phyloP scores from a whole-genome alignment of 148 eudicot species.

The Mesembryanthemum crystallinum region DNA sequence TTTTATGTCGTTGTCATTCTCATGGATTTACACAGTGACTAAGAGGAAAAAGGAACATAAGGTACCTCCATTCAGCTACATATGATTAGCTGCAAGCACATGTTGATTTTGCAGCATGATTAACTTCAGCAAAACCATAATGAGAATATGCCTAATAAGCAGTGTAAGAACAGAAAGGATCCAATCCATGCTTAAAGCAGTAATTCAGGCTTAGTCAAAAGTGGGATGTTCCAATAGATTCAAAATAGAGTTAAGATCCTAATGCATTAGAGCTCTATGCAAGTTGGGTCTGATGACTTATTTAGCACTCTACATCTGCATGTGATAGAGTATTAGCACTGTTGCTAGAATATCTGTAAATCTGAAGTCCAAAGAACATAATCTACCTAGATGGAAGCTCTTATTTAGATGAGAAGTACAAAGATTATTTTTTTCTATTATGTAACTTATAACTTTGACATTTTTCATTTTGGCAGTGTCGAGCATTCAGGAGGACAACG shows the following conservation, averaged over 20 bases:
- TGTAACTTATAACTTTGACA: neutral
- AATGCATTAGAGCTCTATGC: neutral
- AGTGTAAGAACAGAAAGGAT: neutral
- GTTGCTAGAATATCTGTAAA: neutral
- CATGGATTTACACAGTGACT: neutral
- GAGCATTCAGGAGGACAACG: slow-evolving; percentile 97
- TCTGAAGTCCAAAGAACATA: neutral
- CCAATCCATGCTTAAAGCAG: neutral
- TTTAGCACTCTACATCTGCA: neutral
- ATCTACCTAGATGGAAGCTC: neutral
- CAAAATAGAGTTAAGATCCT: neutral
- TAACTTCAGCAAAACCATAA: neutral
- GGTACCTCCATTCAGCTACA: neutral
- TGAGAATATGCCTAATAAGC: neutral
- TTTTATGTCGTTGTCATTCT: neutral
- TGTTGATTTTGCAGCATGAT: neutral
- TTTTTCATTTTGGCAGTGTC: slow-evolving; percentile 46
- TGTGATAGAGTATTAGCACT: neutral
- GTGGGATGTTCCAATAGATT: neutral
- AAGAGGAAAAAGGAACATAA: neutral
- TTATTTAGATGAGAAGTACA: neutral
- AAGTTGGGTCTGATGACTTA: neutral
- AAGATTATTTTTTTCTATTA: neutral
- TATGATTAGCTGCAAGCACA: too few relatives aligned
- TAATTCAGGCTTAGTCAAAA: slow-evolving; percentile 1